Conservation (phyloP, 768 basidiomycete genomes). For the Tubosaeta sp. region DNA sequence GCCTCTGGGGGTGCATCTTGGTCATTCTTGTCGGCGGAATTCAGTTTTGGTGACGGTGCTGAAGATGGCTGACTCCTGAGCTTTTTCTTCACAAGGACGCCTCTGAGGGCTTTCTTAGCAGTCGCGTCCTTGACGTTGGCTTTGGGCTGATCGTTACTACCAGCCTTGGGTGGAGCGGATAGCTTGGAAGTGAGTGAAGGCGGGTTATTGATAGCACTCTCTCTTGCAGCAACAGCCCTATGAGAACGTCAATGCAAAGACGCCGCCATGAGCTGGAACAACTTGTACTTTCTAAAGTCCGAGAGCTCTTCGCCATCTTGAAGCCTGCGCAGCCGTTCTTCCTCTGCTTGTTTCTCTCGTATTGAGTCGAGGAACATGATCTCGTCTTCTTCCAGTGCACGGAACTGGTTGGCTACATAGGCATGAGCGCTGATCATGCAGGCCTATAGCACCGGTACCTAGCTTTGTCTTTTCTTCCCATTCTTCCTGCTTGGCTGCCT, state of each 20-base stretch:
- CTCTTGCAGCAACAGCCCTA: conserved; percentile 71
- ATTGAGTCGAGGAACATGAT: conserved; percentile 85
- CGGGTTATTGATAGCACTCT: conserved; percentile 43
- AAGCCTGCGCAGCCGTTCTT: conserved; percentile 70
- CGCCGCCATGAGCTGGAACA: background rate
- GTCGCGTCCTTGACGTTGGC: conserved; percentile 45
- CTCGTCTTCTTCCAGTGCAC: conserved; percentile 86
- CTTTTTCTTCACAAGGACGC: conserved; percentile 79
- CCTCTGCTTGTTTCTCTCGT: conserved; percentile 67
- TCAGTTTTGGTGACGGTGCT: conserved; percentile 14
- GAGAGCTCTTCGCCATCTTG: conserved; percentile 77
- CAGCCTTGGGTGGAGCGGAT: conserved; percentile 30
- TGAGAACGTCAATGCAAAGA: conserved; percentile 10
- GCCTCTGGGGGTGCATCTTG: conserved; percentile 36
- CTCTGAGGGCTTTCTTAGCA: conserved; percentile 64
- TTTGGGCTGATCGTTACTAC: conserved; percentile 25
- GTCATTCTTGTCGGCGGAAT: conserved; percentile 18
- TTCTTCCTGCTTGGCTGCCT: conserved; percentile 90
- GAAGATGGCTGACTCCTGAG: conserved; percentile 35
- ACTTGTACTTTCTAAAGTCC: conserved; percentile 66
- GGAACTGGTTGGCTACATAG: conserved; percentile 75
- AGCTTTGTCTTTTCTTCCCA: conserved; percentile 90
- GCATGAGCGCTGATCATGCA: conserved; percentile 7
- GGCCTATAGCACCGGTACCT: conserved; percentile 25
- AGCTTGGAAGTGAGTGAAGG: conserved; percentile 29